Evolutionary conservation across 352 stramenopile genomes (phyloP).

Genomic region (Hyaloperonospora brassicae): DNA sequence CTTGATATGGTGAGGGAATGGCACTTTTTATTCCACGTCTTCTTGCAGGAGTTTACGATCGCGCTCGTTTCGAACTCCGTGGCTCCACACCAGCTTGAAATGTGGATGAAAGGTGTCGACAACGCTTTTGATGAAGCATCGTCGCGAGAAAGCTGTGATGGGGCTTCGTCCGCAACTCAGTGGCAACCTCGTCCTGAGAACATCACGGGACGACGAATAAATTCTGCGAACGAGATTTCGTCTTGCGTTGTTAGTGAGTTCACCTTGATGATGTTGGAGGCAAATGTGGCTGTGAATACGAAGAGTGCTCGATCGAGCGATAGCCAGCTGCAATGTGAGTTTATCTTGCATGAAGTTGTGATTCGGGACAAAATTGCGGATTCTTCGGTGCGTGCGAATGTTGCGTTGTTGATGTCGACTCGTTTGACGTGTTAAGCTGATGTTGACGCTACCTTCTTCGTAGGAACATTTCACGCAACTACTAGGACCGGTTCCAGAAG

Average conservation of each 20-base stretch:
- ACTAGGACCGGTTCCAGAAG: constrained; percentile 30
- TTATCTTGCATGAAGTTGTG: constrained; percentile 34
- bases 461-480: constrained; percentile 36
- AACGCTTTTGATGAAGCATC: constrained; percentile 30
- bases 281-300: constrained; percentile 17
- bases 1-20: constrained; percentile 6
- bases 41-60: constrained; percentile 46
- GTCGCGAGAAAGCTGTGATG: constrained; percentile 29
- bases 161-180: constrained; percentile 18
- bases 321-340: constrained; percentile 27
- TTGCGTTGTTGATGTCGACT: constrained; percentile 1
- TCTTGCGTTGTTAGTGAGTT: constrained; percentile 37
- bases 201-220: constrained; percentile 26
- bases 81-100: constrained; percentile 37
- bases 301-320: constrained; percentile 1
- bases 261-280: constrained; percentile 19
- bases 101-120: constrained; percentile 42
- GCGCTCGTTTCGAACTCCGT: constrained; percentile 40
- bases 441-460: constrained; percentile 10
- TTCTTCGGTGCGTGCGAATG: constrained; percentile 26
- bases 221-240: constrained; percentile 25
- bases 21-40: constrained; percentile 21
- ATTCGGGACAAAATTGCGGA: constrained; percentile 45
- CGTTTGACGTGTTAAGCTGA: constrained; percentile 3
- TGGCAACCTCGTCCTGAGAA: constrained; percentile 23